Conservation (phyloP, 495 filamentous ascomycete genomes). For the Penicillium daleae region DNA sequence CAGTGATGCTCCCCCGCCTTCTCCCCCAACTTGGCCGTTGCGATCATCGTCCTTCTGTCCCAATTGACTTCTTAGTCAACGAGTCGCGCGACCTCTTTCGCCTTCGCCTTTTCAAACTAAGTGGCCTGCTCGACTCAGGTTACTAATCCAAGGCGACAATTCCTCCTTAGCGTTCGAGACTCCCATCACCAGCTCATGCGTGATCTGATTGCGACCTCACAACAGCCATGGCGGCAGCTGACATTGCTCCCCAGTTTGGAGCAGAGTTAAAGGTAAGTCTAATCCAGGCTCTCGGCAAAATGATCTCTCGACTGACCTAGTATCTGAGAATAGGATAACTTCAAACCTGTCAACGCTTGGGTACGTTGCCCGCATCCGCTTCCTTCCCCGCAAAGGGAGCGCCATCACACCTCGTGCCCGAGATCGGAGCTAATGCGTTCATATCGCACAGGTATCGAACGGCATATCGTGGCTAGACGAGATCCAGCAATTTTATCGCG, state of each 20-base stretch:
- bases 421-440: conserved; percentile 35
- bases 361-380: conserved; percentile 47
- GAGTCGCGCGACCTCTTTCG: background rate
- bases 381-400: conserved; percentile 23
- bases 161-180: background rate
- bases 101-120: background rate
- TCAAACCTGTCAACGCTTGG: conserved; percentile 93
- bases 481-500: conserved; percentile 94
- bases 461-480: conserved; percentile 96
- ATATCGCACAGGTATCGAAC: conserved; percentile 62
- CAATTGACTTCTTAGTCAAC: conserved; percentile 20
- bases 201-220: conserved; percentile 22
- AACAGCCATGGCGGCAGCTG: conserved; percentile 70
- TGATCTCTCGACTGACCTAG: conserved; percentile 1
- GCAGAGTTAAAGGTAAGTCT: conserved; percentile 80
- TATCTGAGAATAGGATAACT: conserved; percentile 70
- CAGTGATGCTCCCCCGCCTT: conserved; percentile 41
- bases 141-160: background rate
- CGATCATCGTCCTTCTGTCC: conserved; percentile 25
- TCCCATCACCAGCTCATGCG: conserved; percentile 23
- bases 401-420: conserved; percentile 22
- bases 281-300: background rate
- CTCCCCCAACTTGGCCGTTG: conserved; percentile 21
- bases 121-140: background rate
- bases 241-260: conserved; percentile 79